Conservation (phyloP, 129 eudicot species). For the Artemisia annua region DNA sequence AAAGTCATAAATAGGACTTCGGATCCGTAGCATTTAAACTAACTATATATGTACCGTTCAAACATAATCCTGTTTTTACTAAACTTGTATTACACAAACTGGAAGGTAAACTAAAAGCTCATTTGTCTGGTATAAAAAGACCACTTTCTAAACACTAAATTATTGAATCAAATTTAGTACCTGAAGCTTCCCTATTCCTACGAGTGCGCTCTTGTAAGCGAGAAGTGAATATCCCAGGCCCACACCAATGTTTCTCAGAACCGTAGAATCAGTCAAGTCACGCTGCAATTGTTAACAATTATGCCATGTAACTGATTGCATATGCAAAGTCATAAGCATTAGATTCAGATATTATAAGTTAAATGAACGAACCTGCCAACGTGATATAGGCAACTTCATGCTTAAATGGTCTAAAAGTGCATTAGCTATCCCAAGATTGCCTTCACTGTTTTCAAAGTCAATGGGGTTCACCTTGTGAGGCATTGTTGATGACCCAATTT, state of each 20-base stretch:
- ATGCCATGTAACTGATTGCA: conserved; percentile 1
- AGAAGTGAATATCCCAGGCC: conserved; percentile 84
- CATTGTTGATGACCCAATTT: conserved; percentile 97
- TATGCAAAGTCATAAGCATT: neutral
- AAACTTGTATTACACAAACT: neutral
- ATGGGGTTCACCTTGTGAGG: conserved; percentile 99
- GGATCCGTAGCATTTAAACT: neutral
- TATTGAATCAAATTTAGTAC: conserved; percentile 31
- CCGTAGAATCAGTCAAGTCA: conserved; percentile 97
- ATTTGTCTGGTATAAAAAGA: neutral
- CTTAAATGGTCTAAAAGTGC: conserved; percentile 75
- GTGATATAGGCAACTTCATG: conserved; percentile 83
- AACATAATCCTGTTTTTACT: neutral
- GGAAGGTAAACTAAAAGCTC: neutral
- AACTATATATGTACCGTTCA: neutral
- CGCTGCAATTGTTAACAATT: conserved; percentile 49
- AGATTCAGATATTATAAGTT: neutral
- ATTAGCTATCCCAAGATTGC: conserved; percentile 87
- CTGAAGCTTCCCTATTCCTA: conserved; percentile 97
- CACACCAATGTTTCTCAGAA: conserved; percentile 89
- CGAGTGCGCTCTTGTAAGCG: conserved; percentile 75
- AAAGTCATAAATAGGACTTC: neutral
- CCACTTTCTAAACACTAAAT: neutral
- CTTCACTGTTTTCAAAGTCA: conserved; percentile 97
- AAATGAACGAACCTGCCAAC: conserved; percentile 75